Evolutionary conservation across 2,329 filamentous ascomycete species (phyloP), one percentile per base, ranked within the genome.

Genomic region (Mariannaea elegans): DNA sequence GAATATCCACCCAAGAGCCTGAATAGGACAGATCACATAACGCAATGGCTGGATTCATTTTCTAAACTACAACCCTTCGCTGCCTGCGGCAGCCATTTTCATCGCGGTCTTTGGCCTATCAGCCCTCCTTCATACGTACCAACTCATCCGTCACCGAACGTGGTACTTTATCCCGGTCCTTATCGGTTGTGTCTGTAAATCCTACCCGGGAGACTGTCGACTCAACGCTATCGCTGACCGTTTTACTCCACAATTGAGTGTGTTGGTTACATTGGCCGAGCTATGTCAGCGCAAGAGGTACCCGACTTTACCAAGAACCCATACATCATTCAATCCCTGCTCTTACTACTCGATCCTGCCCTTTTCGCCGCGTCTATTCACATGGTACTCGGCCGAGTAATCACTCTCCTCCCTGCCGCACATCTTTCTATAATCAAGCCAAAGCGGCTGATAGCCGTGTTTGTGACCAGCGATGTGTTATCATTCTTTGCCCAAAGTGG

Each of bases 121-220:
- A 4, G 75, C 78, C 0, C 36, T 73, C 0, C 52, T 78, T 0
- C 82, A 84, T 64, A 55, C 68, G 4, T 78, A 70, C 19, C 80
- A 80, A 50, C 64, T 83, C 32, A 21, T 77, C 21, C 70, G 71
- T 18, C 71, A 74, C 3, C 73, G 78, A 51, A 81, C 81, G 7
- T 85, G 82, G 81, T 86, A 82, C 68, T 80, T 84, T 64, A 80
- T 82, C 3, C 80, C 84, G 0, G 81, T 86, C 38, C 65, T 81
- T 3, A 73, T 86, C 21, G 84, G 84, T 14, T 81, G 81, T 42
- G 58, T 80, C n/a, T 82, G 82, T 84, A 77, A 65, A 4, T 13
- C 12, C 48, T 34, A 19, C 31, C 29, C 23, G 12, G 19, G 24
- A 39, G 38, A 13, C 2, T 7, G 16, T 3, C 4, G 4, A 19